Evolutionary conservation across 148 eudicot genomes (phyloP), one percentile per base, ranked within the genome.

Genomic region (Cornus florida): DNA sequence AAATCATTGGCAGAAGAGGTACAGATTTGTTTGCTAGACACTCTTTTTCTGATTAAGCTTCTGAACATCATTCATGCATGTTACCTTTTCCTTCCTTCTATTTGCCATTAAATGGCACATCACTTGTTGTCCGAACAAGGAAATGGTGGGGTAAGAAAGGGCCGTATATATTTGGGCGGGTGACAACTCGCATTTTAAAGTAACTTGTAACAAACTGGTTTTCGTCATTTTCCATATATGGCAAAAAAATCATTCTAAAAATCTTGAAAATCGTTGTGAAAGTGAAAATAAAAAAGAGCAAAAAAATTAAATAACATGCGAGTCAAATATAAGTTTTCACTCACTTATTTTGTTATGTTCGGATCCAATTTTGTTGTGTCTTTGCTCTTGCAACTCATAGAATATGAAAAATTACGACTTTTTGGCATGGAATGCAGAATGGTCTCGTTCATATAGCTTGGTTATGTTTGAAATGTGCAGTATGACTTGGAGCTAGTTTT

Each of bases 1-100:
- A 94, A 96, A 84, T 79, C 91, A 81, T 81, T 96, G 86, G 99
- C 99, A 75, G 98, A 96, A 87, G 98, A 96, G 98, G 99, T 90
- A 85, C 74, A 60, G 31, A 20, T 76, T 50, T 66, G 70, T 43
- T 76, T 72, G 35, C 74, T 43, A 17, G 65, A 10, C 70, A 67
- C 22, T 20, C 8, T 20, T 20, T 67, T 64, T 38, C 8, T 77
- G 50, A 56, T 31, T 28, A 82, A 57, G 17, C 74, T 71, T 24
- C 22, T 70, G n/a, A 33, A 67, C 3, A 38, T 7, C 14, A 81
- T 23, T 31, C 22, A 13, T 62, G 17, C 6, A 28, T 43, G 41
- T 28, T 28, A 28, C 65, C 57, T 24, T n/a, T 67, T 76, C 71
- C 71, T 16, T 67, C 70, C 41, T 20, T 43, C 14, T 75, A 16